phyloP scores from a whole-genome alignment of 495 filamentous ascomycete species.

The Hypoxylon lenormandii region DNA sequence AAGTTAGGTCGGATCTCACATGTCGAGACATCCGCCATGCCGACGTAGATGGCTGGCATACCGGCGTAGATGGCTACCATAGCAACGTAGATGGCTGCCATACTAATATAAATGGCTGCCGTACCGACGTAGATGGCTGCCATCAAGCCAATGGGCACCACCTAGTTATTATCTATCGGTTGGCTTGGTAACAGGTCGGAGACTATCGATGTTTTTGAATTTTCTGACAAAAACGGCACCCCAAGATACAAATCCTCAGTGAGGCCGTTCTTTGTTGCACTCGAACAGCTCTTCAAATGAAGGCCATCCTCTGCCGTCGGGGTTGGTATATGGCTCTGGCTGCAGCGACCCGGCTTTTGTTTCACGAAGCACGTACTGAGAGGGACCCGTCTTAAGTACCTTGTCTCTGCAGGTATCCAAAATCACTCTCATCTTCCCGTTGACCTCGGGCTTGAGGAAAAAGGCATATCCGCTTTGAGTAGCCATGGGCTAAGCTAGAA shows the following conservation, averaged over 20 bases:
- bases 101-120: no score
- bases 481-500: conserved; percentile 71
- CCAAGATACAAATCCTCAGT: conserved; percentile 71
- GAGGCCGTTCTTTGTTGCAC: conserved; percentile 45
- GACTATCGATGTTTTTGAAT: conserved; percentile 55
- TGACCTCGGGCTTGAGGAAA: conserved; percentile 68
- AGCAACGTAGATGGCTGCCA: conserved; percentile 48
- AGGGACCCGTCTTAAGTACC: conserved; percentile 62
- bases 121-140: conserved; percentile 62
- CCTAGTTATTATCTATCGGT: conserved; percentile 57
- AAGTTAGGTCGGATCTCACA: conserved; percentile 60
- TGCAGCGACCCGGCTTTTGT: conserved; percentile 65
- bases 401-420: conserved; percentile 66
- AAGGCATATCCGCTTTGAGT: conserved; percentile 67
- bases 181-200: conserved; percentile 64
- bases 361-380: conserved; percentile 60
- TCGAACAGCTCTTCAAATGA: conserved; percentile 51
- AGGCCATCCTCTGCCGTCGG: conserved; percentile 39
- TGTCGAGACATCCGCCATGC: conserved; percentile 63
- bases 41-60: conserved; percentile 15
- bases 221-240: conserved; percentile 71
- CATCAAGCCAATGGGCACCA: conserved; percentile 68
- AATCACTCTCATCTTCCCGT: conserved; percentile 65
- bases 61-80: conserved; percentile 11
- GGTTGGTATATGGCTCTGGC: conserved; percentile 34